These are phyloP conservation scores for Rhytidiadelphus loreus DNA, from an alignment of 225 moss, liverwort and hornwort species.

Conservation along the genomic window DNA sequence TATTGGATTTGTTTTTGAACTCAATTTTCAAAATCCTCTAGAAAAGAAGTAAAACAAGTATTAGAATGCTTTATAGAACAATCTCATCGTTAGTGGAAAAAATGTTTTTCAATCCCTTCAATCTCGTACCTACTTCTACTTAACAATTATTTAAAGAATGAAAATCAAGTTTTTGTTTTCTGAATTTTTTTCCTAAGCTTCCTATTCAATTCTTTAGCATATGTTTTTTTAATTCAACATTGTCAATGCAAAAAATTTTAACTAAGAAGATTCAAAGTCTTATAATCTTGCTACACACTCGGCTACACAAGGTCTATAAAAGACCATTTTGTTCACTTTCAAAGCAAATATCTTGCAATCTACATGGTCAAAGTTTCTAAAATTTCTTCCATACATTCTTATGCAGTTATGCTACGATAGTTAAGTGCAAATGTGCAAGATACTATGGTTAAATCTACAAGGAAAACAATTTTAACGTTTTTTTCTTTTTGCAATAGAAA, in stretches of 20 bases:
- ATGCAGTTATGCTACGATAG: neutral
- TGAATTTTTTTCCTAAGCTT: neutral
- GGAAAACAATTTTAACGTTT: neutral
- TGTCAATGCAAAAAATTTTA: neutral
- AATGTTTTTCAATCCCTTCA: neutral
- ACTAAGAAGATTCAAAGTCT: neutral
- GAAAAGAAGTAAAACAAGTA: neutral
- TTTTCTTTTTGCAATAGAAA: neutral
- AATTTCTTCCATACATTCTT: neutral
- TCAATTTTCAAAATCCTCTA: neutral
- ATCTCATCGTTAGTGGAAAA: fast-evolving
- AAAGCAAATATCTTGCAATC: neutral
- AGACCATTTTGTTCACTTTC: neutral
- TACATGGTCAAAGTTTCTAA: neutral
- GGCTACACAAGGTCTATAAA: neutral
- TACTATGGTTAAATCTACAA: neutral
- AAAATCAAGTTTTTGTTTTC: neutral
- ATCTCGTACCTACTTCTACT: neutral
- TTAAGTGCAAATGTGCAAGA: neutral
- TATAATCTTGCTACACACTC: neutral
- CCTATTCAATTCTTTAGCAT: neutral
- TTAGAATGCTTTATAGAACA: neutral
- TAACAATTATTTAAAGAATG: neutral
- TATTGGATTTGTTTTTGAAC: neutral
- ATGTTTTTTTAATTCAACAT: neutral